Conservation (phyloP, 228 moss, liverwort and hornwort species). For the Sphagnum magellanicum region DNA sequence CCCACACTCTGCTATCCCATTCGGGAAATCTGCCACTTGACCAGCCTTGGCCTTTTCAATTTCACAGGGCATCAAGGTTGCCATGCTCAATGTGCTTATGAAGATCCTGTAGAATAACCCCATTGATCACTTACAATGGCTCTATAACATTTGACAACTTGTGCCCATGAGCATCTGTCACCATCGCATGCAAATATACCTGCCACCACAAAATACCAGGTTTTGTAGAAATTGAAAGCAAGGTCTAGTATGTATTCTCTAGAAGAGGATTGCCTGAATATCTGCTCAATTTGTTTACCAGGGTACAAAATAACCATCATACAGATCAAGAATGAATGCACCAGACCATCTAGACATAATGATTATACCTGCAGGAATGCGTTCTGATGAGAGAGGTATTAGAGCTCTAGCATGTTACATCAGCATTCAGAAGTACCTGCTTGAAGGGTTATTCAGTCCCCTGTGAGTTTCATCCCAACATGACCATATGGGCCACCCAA, state of each 20-base stretch:
- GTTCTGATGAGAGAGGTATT: no score
- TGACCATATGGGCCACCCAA: slow-evolving; percentile 98
- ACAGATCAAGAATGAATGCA: no score
- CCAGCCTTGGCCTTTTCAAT: slow-evolving; percentile 75
- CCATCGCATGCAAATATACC: slow-evolving; percentile 88
- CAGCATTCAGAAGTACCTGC: slow-evolving; percentile 32
- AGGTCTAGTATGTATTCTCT: no score
- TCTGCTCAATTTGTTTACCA: no score
- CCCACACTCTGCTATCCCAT: slow-evolving; percentile 89
- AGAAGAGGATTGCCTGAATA: no score
- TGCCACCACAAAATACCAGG: slow-evolving; percentile 9
- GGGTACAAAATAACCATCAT: no score
- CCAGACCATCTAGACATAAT: no score
- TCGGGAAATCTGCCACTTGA: slow-evolving; percentile 69
- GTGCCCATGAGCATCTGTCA: slow-evolving; percentile 90
- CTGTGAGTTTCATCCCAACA: slow-evolving; percentile 85
- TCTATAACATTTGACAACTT: slow-evolving; percentile 98
- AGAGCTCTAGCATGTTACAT: no score
- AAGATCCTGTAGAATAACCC: slow-evolving; percentile 70
- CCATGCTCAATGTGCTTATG: slow-evolving; percentile 72
- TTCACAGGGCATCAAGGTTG: slow-evolving; percentile 75
- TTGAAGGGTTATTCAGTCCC: slow-evolving; percentile 58
- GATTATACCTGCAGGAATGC: no score
- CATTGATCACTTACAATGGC: slow-evolving; percentile 73
- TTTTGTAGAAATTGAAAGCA: no score